These are phyloP conservation scores for Pichia manshurica DNA, from an alignment of 805 yeast species.

Conservation along the genomic window DNA sequence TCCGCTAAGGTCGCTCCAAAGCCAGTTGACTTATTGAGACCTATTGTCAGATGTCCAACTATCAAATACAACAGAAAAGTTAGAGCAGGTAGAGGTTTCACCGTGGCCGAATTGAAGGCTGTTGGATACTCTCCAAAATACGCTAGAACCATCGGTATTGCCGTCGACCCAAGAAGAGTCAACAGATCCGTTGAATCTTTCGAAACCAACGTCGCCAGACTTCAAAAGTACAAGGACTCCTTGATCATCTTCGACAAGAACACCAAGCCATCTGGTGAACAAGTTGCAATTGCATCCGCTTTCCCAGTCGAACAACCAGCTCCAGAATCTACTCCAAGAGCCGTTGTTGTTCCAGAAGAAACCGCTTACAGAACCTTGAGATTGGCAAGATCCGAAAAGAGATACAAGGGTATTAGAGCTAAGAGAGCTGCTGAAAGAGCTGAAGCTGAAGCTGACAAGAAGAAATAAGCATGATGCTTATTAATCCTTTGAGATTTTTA, in stretches of 20 bases:
- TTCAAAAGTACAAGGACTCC: slow-evolving; percentile 93
- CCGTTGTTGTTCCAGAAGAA: slow-evolving; percentile 67
- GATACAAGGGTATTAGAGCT: slow-evolving; percentile 91
- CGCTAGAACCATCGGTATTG: slow-evolving; percentile 98
- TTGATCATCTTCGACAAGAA: slow-evolving; percentile 93
- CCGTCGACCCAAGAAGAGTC: slow-evolving; percentile 99
- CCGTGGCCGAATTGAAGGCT: slow-evolving; percentile 96
- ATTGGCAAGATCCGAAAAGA: slow-evolving; percentile 91
- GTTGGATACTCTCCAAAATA: slow-evolving; percentile 89
- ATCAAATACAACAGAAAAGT: slow-evolving; percentile 98
- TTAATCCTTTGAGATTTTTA: neutral
- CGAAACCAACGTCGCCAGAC: slow-evolving; percentile 91
- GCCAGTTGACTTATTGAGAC: slow-evolving; percentile 94
- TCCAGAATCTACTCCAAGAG: slow-evolving; percentile 76
- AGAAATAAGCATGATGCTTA: slow-evolving; percentile 57
- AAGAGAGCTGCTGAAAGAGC: slow-evolving; percentile 97
- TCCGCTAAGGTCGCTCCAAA: slow-evolving; percentile 96
- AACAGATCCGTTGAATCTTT: slow-evolving; percentile 96
- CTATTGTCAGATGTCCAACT: slow-evolving; percentile 98
- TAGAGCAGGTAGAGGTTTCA: slow-evolving; percentile 99
- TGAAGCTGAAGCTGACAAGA: slow-evolving; percentile 99
- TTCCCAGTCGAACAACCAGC: slow-evolving; percentile 89
- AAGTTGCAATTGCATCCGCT: slow-evolving; percentile 65
- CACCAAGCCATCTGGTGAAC: slow-evolving; percentile 73
- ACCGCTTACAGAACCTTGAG: slow-evolving; percentile 93